Conservation (phyloP, 371 early-diverging fungal genomes). For the Mortierella sp. region DNA sequence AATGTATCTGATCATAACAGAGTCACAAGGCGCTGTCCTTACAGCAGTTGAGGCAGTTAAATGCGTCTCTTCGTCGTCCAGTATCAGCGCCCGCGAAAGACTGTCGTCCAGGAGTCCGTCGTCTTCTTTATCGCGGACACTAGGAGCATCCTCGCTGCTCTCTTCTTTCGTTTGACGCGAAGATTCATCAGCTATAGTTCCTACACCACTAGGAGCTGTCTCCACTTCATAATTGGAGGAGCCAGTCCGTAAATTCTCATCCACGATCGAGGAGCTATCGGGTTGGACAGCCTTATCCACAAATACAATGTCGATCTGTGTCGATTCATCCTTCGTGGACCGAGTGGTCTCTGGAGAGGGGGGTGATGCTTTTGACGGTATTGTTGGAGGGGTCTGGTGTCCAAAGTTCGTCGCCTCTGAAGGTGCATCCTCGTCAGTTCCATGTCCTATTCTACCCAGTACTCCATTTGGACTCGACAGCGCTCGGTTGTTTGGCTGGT, state of each 20-base stretch:
- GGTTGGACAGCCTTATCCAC: conserved; percentile 43
- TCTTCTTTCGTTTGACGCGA: background rate
- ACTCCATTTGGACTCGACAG: too few species aligned
- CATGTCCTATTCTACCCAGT: too few species aligned
- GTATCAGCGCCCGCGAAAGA: background rate
- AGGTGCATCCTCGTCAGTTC: too few species aligned
- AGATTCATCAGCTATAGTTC: too few species aligned
- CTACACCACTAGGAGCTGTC: background rate
- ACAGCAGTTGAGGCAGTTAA: background rate
- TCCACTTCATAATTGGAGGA: background rate
- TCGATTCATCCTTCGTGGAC: conserved; percentile 23
- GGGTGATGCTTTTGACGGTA: too few species aligned
- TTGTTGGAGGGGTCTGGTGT: too few species aligned
- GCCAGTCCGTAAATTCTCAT: conserved; percentile 33
- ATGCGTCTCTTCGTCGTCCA: background rate
- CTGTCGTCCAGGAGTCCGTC: background rate
- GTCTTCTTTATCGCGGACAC: background rate
- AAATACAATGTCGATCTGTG: conserved; percentile 30
- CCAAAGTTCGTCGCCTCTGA: too few species aligned
- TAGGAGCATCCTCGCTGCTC: background rate
- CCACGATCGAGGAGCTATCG: conserved; percentile 11
- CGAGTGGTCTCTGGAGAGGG: too few species aligned
- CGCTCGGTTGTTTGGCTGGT: too few species aligned
- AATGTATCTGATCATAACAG: background rate
- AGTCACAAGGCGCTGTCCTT: background rate